Conservation (phyloP, 2,329 filamentous ascomycete species). For the Trichoderma sp. region DNA sequence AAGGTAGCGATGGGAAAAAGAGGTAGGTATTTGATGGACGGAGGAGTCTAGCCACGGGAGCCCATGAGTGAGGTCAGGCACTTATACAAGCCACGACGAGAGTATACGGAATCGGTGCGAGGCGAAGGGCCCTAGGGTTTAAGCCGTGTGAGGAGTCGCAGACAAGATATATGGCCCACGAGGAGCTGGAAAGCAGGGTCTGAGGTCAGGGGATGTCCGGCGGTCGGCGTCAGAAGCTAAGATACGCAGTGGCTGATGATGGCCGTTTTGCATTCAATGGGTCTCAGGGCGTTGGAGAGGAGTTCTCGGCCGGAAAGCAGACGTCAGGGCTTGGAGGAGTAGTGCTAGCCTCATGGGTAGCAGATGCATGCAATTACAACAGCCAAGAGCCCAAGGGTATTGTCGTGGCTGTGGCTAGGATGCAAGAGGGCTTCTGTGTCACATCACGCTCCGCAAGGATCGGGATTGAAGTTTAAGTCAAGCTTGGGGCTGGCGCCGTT, state of each 20-base stretch:
- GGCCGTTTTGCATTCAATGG: neutral
- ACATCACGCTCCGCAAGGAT: constrained; percentile 17
- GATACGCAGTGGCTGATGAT: constrained; percentile 14
- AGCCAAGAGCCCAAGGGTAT: neutral
- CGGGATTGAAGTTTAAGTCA: neutral
- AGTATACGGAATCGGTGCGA: constrained; percentile 1
- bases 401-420: constrained; percentile 16
- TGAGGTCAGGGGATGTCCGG: constrained; percentile 26
- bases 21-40: neutral
- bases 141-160: constrained; percentile 12
- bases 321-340: neutral
- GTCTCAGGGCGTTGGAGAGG: neutral
- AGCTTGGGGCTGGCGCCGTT: constrained; percentile 17
- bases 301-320: neutral
- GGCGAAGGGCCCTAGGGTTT: neutral
- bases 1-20: neutral
- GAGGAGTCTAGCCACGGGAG: neutral
- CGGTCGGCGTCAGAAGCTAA: constrained; percentile 20
- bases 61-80: neutral
- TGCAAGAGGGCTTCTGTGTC: constrained; percentile 5
- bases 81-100: neutral
- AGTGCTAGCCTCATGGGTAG: neutral
- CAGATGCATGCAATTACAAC: neutral
- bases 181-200: constrained; percentile 8
- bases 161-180: neutral